Percentiles rank a stretch among this genome's conserved stretches.
phyloP scores from a whole-genome alignment of 495 filamentous ascomycete genomes.

The Xylaria nigripes region DNA sequence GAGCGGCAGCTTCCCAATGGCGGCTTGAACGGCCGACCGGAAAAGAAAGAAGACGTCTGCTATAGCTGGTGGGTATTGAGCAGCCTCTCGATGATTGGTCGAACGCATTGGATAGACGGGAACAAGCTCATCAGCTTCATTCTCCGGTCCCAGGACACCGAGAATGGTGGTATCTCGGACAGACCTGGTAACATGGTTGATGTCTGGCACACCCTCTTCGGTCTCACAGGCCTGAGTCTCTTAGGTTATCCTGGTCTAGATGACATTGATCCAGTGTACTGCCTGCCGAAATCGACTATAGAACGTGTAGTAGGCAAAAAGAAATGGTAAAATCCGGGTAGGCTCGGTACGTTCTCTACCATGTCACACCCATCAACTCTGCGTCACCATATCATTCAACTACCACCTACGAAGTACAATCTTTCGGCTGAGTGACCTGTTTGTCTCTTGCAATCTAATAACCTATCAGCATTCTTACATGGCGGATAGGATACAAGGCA shows the following conservation, averaged over 20 bases:
- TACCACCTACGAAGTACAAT: not conserved
- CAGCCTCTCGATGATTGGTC: slow-evolving; percentile 81
- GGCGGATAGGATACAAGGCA: slow-evolving; percentile 64
- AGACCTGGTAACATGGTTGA: slow-evolving; percentile 90
- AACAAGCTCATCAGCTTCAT: slow-evolving; percentile 73
- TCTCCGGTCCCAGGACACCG: slow-evolving; percentile 75
- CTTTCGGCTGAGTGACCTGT: not conserved
- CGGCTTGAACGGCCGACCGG: slow-evolving; percentile 86
- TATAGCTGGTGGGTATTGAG: slow-evolving; percentile 97
- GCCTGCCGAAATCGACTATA: slow-evolving; percentile 64
- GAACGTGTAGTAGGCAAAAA: slow-evolving; percentile 42
- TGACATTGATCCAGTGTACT: slow-evolving; percentile 83
- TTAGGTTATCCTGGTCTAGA: slow-evolving; percentile 64
- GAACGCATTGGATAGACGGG: slow-evolving; percentile 84
- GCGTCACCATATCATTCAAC: not conserved
- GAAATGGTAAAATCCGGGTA: slow-evolving; percentile 14
- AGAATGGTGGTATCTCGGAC: slow-evolving; percentile 80
- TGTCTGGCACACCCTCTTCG: slow-evolving; percentile 93
- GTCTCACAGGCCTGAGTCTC: slow-evolving; percentile 79
- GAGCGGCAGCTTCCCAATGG: slow-evolving; percentile 83
- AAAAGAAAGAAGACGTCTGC: slow-evolving; percentile 94
- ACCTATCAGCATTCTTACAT: slow-evolving; percentile 44
- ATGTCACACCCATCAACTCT: not conserved
- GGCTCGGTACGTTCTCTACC: not conserved
- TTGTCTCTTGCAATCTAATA: slow-evolving; percentile 68